A percentile compares a stretch with the other conserved stretches of the same genome.
These are phyloP conservation scores for Fraxinus paxiana DNA, from an alignment of 305 asterid species.

Conservation along the genomic window DNA sequence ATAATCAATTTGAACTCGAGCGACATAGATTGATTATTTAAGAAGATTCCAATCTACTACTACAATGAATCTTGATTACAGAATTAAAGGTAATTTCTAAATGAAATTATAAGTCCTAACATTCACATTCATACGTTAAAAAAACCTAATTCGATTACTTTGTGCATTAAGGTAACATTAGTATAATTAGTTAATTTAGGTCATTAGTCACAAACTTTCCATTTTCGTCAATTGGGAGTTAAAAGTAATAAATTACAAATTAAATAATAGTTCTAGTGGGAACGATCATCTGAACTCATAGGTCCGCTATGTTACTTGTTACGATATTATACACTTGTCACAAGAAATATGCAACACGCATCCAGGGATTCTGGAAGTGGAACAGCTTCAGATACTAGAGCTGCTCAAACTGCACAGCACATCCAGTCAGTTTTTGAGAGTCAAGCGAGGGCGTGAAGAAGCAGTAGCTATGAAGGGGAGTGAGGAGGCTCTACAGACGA, in stretches of 20 bases:
- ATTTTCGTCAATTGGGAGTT: neutral
- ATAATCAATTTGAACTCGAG: too few species aligned
- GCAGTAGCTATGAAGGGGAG: neutral
- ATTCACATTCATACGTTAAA: neutral
- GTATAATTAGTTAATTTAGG: neutral
- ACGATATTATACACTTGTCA: neutral
- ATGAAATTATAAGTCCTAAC: too few species aligned
- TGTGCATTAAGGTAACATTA: neutral
- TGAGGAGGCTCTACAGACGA: slow-evolving; percentile 19
- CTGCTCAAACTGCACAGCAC: slow-evolving; percentile 20
- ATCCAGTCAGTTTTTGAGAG: slow-evolving; percentile 14
- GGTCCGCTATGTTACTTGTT: neutral
- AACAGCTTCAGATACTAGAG: slow-evolving; percentile 17
- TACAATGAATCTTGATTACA: too few species aligned
- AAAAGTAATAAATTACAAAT: too few species aligned
- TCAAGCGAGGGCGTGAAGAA: slow-evolving; percentile 27
- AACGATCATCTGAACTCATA: neutral
- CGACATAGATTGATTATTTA: too few species aligned
- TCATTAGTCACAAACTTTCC: neutral
- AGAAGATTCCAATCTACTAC: too few species aligned
- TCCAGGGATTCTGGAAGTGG: slow-evolving; percentile 9
- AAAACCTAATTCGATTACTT: neutral
- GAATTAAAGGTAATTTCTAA: neutral
- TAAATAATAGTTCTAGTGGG: neutral
- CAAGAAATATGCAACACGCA: neutral